Conservation (phyloP, 768 basidiomycete species). For the Boletus rubroflammeus region DNA sequence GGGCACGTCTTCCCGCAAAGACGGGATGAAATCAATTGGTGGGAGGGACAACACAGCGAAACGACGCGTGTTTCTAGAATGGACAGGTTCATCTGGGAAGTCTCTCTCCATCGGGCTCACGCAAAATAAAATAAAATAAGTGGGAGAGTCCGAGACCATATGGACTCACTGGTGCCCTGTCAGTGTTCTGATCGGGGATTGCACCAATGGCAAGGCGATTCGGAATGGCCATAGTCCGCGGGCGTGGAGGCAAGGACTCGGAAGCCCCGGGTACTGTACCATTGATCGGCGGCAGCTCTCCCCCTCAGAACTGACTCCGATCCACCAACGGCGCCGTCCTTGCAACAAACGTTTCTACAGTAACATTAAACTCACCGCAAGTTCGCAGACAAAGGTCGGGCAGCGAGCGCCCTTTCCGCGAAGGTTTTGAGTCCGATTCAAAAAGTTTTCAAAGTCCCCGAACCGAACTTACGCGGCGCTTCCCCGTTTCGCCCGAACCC, state of each 20-base stretch:
- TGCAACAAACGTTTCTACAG: background rate
- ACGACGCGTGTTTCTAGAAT: background rate
- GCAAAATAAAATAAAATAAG: background rate
- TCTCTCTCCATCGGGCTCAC: background rate
- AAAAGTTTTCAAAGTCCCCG: constrained; percentile 7
- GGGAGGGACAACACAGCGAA: background rate
- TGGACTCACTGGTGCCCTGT: background rate
- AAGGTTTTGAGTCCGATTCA: constrained; percentile 23
- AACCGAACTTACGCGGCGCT: background rate
- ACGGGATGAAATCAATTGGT: background rate
- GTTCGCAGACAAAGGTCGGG: background rate
- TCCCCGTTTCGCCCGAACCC: background rate
- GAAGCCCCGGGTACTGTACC: background rate
- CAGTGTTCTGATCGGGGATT: background rate
- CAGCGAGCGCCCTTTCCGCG: constrained; percentile 8
- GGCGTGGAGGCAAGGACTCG: background rate
- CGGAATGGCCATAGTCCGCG: background rate
- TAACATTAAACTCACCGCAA: background rate
- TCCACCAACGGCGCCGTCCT: background rate
- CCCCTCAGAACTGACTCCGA: background rate
- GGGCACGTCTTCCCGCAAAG: background rate
- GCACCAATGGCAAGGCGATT: background rate
- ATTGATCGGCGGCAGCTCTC: background rate
- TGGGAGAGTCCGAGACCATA: background rate
- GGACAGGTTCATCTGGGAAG: background rate